phyloP scores from a whole-genome alignment of 331 rosid species.

The Arachis monticola region DNA sequence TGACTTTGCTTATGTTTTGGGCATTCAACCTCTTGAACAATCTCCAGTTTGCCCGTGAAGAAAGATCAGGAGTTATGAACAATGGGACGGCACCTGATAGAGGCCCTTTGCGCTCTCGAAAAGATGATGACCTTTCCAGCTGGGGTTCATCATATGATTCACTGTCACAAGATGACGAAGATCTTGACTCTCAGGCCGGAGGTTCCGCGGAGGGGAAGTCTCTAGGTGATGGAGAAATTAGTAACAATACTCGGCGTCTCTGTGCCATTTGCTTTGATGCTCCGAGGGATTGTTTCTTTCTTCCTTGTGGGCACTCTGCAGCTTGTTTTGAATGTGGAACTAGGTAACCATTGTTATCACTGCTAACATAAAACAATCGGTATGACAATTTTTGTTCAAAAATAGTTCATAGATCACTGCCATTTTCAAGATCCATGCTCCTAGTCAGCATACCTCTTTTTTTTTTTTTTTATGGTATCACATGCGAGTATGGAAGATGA shows the following conservation, averaged over 20 bases:
- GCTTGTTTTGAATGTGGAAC: slow-evolving; percentile 82
- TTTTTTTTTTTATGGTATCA: too few species aligned
- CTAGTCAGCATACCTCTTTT: too few species aligned
- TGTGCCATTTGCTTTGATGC: slow-evolving; percentile 95
- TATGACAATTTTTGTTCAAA: too few species aligned
- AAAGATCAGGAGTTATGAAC: slow-evolving; percentile 37
- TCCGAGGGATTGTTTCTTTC: slow-evolving; percentile 89
- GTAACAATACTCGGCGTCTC: slow-evolving; percentile 72
- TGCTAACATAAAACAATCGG: background rate
- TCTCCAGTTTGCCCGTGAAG: slow-evolving; percentile 48
- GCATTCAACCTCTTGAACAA: slow-evolving; percentile 59
- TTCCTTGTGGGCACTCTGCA: slow-evolving; percentile 88
- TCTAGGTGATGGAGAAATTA: slow-evolving; percentile 62
- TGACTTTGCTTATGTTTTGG: slow-evolving; percentile 68
- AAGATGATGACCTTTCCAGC: slow-evolving; percentile 84
- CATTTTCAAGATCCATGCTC: too few species aligned
- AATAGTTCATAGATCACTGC: too few species aligned
- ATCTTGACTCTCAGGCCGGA: slow-evolving; percentile 52
- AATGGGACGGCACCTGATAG: slow-evolving; percentile 50
- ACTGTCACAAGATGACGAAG: slow-evolving; percentile 68
- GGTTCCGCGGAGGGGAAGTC: slow-evolving; percentile 53
- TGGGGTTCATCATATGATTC: slow-evolving; percentile 87
- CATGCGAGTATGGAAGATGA: too few species aligned
- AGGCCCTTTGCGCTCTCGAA: slow-evolving; percentile 60
- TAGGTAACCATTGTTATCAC: slow-evolving; percentile 53